Evolutionary conservation across 495 filamentous ascomycete genomes (phyloP).

Genomic region (Parmelia sp.): DNA sequence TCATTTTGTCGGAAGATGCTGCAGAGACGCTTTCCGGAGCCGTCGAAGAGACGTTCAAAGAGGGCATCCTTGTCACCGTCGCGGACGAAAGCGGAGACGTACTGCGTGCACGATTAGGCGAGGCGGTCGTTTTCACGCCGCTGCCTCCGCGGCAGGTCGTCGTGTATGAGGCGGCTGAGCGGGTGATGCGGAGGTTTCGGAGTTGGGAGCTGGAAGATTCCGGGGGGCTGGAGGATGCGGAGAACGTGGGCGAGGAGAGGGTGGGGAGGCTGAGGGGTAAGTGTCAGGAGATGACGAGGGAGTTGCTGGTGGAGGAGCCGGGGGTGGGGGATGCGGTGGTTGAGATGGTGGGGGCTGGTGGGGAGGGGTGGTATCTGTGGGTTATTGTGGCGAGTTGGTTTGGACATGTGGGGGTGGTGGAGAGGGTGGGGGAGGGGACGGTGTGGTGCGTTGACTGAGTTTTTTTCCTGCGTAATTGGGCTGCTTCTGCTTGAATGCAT

Average conservation of each 20-base stretch:
- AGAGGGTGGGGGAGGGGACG: not conserved
- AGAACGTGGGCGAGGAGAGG: not conserved
- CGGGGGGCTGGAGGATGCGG: not conserved
- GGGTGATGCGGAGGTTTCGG: not conserved
- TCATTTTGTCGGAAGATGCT: not conserved
- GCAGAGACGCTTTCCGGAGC: not conserved
- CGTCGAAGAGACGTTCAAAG: not conserved
- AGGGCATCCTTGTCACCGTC: not conserved
- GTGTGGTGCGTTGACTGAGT: constrained; percentile 8
- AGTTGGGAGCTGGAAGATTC: constrained; percentile 6
- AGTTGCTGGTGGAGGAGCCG: not conserved
- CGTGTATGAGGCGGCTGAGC: constrained; percentile 5
- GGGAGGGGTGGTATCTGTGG: not conserved
- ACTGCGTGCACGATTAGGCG: not conserved
- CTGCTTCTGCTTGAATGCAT: not conserved
- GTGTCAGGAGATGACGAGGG: not conserved
- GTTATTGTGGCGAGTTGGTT: not conserved
- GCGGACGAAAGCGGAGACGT: not conserved
- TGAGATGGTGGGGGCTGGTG: not conserved
- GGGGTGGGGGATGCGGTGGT: not conserved
- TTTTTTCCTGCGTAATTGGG: not conserved
- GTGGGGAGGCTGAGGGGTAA: not conserved
- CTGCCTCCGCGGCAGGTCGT: not conserved
- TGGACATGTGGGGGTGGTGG: not conserved
- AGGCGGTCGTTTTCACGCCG: not conserved